Evolutionary conservation across 208 protist genomes (phyloP), one percentile per base, ranked within the genome.

Genomic region (Herpetomonas samuelpessoai): DNA sequence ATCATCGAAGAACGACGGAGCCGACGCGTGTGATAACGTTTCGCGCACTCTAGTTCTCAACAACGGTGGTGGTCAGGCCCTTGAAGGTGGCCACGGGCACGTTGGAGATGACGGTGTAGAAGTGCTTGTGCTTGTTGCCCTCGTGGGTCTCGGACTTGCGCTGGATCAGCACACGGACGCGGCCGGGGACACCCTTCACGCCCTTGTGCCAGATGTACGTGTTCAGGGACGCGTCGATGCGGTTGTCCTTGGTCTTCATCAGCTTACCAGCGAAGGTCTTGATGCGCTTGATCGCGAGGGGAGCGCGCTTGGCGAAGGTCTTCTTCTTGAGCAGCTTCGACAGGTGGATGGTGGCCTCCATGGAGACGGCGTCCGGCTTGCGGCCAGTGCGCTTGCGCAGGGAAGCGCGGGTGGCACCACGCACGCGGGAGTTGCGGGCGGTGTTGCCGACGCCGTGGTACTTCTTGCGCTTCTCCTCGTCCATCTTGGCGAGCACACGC

Each of bases 241-340:
- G 95, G 74, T 99, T 98, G 74, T 99, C 98, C 52, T 91, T 92
- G 58, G 98, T 99, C 70, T 96, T 96, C 97, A 99, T 99, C 66
- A 86, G 57, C 78, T 96, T 91, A 49, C 74, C 74, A 39, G 98
- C 97, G 68, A 99, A 98, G 38, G 81, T 58, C 65, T 90, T 89
- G 79, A 99, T 96, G 68, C 88, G 89, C 76, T 98, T 98, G 73
- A 99, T 86, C 41, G 98, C 98, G 56, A 94, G 78, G 53, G 97
- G 97, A 31, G 98, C 98, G 53, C 97, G 83, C 79, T 97, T 96
- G 77, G 98, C 92, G 95, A 99, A 98, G 65, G 88, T 94, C 69
- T 95, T 97, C 82, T 82, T 92, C 81, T 98, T 92, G 47, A 98
- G 75, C 62, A 92, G 79, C 92, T 98, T 98, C 80, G 98, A 91